These are phyloP conservation scores for Apophysomyces variabilis DNA, from an alignment of 371 early-diverging fungal genomes.

Conservation along the genomic window DNA sequence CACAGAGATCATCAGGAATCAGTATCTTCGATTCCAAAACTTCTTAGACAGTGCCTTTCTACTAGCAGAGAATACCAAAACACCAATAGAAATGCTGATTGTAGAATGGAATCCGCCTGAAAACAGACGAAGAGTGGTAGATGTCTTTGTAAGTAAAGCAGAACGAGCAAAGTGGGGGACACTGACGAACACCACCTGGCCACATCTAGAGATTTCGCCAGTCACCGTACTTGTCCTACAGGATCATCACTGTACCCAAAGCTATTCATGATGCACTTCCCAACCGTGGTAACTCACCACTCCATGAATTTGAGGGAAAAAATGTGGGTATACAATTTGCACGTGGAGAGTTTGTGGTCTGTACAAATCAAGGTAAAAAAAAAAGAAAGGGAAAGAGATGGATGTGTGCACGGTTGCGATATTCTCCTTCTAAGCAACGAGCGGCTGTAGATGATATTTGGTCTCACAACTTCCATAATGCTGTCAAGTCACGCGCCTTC, in stretches of 20 bases:
- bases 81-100: constrained; percentile 46
- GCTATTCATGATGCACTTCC: constrained; percentile 41
- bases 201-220: constrained; percentile 43
- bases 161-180: background rate
- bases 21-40: constrained; percentile 50
- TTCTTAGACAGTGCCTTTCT: constrained; percentile 46
- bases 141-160: constrained; percentile 38
- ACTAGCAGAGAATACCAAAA: constrained; percentile 43
- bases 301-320: constrained; percentile 55
- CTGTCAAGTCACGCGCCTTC: constrained; percentile 44
- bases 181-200: no score
- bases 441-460: constrained; percentile 46
- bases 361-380: constrained; percentile 52
- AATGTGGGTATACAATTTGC: constrained; percentile 54
- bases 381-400: background rate
- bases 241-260: constrained; percentile 45
- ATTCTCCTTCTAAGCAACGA: background rate
- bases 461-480: constrained; percentile 53
- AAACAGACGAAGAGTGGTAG: constrained; percentile 37
- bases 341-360: constrained; percentile 47
- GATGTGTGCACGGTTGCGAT: background rate
- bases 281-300: constrained; percentile 43
- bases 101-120: constrained; percentile 55
- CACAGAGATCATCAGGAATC: constrained; percentile 26
- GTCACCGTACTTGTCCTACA: constrained; percentile 40